phyloP scores from a whole-genome alignment of 163 green algal species.

The Scenedesmus sp. region DNA sequence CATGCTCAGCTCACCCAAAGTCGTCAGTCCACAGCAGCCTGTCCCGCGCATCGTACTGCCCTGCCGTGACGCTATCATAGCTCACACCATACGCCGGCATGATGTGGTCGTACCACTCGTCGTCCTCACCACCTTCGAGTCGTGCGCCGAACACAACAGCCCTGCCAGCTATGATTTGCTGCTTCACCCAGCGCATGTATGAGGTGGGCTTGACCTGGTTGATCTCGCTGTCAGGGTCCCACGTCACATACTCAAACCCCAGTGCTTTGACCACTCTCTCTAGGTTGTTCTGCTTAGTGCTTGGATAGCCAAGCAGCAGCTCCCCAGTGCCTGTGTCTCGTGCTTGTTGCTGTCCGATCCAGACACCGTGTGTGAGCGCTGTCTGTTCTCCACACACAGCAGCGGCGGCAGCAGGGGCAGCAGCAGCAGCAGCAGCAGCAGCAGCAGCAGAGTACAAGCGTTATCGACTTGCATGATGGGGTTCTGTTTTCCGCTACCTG shows the following conservation, averaged over 20 bases:
- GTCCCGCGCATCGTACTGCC: background rate
- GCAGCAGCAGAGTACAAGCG: background rate
- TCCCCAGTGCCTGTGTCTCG: background rate
- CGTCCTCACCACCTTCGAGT: background rate
- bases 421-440: background rate
- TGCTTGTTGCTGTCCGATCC: slow-evolving; percentile 11
- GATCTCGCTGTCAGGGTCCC: background rate
- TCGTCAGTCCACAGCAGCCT: slow-evolving; percentile 8
- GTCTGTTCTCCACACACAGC: background rate
- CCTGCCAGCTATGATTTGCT: slow-evolving; percentile 4
- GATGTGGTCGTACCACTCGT: slow-evolving; percentile 23
- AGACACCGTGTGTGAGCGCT: slow-evolving; percentile 15
- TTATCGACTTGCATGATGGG: no score
- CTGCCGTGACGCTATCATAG: slow-evolving; percentile 1
- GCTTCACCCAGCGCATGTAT: slow-evolving; percentile 29
- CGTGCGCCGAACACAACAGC: background rate
- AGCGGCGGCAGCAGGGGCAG: no score
- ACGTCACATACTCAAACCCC: background rate
- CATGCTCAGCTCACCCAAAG: background rate
- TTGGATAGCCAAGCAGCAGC: background rate
- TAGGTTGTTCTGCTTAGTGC: background rate
- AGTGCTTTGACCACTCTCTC: background rate
- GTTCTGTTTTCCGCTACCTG: no score
- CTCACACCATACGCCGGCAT: background rate
- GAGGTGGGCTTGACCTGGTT: background rate